Evolutionary conservation across 768 basidiomycete genomes (phyloP).

Genomic region (Guyanaporus albipodus): DNA sequence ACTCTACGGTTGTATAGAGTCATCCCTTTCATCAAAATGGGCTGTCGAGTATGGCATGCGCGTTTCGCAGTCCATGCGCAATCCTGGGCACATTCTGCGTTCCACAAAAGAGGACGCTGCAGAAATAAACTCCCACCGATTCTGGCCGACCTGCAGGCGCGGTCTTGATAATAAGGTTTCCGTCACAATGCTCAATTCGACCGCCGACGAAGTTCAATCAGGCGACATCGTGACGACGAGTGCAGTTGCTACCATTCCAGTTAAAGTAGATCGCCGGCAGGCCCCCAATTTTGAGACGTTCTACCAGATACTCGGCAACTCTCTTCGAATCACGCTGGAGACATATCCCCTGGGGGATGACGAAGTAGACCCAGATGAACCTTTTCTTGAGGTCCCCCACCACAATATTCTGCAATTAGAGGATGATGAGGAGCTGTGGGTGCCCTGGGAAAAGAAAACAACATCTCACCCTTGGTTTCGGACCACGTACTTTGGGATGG

Average conservation of each 20-base stretch:
- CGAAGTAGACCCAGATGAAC: conserved; percentile 5
- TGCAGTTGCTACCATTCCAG: conserved; percentile 1
- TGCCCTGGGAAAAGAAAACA: conserved; percentile 11
- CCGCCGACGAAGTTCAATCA: conserved; percentile 3
- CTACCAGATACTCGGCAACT: conserved; percentile 13
- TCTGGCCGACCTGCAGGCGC: no score
- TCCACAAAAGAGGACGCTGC: neutral
- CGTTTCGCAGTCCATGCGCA: neutral
- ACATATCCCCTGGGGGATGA: neutral
- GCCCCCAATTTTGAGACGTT: conserved; percentile 7
- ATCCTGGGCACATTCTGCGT: neutral
- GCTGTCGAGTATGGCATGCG: neutral
- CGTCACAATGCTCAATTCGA: conserved; percentile 7
- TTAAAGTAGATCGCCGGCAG: conserved; percentile 5
- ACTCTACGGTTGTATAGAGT: neutral
- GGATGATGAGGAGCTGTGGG: conserved; percentile 20
- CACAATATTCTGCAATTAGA: neutral
- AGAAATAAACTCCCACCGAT: neutral
- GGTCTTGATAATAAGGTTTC: neutral
- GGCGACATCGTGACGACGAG: conserved; percentile 7
- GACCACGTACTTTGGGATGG: neutral
- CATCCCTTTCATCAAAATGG: conserved; percentile 4
- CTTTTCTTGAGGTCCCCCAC: neutral
- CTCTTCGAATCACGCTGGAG: neutral
- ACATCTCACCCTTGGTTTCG: neutral